Conservation (phyloP, 306 rosid species). For the Vigna hirtella region DNA sequence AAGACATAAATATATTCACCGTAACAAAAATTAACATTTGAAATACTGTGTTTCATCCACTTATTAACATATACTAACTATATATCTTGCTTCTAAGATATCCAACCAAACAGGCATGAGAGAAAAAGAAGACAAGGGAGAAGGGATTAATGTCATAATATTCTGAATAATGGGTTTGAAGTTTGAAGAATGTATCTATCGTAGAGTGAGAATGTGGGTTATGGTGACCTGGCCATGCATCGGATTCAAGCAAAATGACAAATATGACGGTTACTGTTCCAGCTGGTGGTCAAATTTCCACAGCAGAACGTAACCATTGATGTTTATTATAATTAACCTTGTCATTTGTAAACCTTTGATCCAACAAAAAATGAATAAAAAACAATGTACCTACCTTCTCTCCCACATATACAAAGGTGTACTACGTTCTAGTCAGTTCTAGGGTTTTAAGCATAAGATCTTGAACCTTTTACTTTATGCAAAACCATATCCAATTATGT, state of each 20-base stretch:
- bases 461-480: slow-evolving; percentile 36
- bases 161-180: slow-evolving; percentile 26
- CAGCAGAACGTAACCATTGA: slow-evolving; percentile 58
- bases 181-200: slow-evolving; percentile 26
- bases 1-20: too few species aligned
- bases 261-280: slow-evolving; percentile 45
- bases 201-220: slow-evolving; percentile 44
- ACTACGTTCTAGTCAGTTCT: background rate
- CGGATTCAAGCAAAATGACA: slow-evolving; percentile 50
- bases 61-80: too few species aligned
- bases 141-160: slow-evolving; percentile 12
- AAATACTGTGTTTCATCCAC: too few species aligned
- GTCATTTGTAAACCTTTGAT: slow-evolving; percentile 33
- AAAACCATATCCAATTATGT: slow-evolving; percentile 35
- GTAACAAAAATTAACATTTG: too few species aligned
- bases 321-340: slow-evolving; percentile 45
- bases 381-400: slow-evolving; percentile 15
- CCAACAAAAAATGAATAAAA: slow-evolving; percentile 9
- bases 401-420: background rate
- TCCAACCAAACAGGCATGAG: too few species aligned
- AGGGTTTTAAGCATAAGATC: slow-evolving; percentile 34
- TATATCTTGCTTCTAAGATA: too few species aligned
- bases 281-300: slow-evolving; percentile 53
- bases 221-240: slow-evolving; percentile 49
- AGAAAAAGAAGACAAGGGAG: too few species aligned